A percentile compares a stretch with the other conserved stretches of the same genome.
phyloP scores from a whole-genome alignment of 2,329 filamentous ascomycete genomes.

The Ophiocordyceps sinensis region DNA sequence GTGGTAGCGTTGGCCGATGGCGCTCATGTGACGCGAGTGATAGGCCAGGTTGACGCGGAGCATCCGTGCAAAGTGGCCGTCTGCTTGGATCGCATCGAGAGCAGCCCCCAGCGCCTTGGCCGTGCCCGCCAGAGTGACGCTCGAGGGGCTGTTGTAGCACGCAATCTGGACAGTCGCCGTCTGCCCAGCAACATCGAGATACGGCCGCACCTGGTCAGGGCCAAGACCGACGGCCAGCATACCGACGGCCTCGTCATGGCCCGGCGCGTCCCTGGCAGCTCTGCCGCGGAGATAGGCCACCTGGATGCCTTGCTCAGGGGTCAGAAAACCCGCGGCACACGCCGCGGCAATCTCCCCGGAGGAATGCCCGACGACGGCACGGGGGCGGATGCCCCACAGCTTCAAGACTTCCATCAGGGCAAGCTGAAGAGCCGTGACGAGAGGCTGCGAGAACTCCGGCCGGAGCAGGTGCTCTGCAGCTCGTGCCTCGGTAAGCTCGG shows the following conservation, averaged over 20 bases:
- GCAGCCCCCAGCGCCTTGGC: slow-evolving; percentile 1
- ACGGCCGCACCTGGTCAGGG: background rate
- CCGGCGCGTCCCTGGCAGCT: background rate
- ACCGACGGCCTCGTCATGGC: slow-evolving; percentile 7
- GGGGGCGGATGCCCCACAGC: slow-evolving; percentile 13
- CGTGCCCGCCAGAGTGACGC: slow-evolving; percentile 21
- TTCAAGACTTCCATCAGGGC: slow-evolving; percentile 23
- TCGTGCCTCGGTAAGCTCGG: background rate
- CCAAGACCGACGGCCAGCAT: slow-evolving; percentile 19
- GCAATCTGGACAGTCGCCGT: slow-evolving; percentile 3
- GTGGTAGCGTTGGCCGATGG: background rate
- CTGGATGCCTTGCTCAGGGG: slow-evolving; percentile 11
- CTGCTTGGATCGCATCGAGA: background rate
- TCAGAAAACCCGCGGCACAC: slow-evolving; percentile 17
- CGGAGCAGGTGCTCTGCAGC: slow-evolving; percentile 14
- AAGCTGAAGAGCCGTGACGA: slow-evolving; percentile 40
- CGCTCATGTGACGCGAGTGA: slow-evolving; percentile 1
- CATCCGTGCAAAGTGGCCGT: slow-evolving; percentile 8
- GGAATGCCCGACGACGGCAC: slow-evolving; percentile 22
- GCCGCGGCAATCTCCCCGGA: slow-evolving; percentile 26
- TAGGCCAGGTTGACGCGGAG: slow-evolving; percentile 3
- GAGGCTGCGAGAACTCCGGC: slow-evolving; percentile 31
- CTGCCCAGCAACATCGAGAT: slow-evolving; percentile 3
- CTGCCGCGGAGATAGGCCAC: slow-evolving; percentile 12
- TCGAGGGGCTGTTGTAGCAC: slow-evolving; percentile 30